phyloP scores from a whole-genome alignment of 805 yeast genomes.

The Cyberlindnera sargentensis region DNA sequence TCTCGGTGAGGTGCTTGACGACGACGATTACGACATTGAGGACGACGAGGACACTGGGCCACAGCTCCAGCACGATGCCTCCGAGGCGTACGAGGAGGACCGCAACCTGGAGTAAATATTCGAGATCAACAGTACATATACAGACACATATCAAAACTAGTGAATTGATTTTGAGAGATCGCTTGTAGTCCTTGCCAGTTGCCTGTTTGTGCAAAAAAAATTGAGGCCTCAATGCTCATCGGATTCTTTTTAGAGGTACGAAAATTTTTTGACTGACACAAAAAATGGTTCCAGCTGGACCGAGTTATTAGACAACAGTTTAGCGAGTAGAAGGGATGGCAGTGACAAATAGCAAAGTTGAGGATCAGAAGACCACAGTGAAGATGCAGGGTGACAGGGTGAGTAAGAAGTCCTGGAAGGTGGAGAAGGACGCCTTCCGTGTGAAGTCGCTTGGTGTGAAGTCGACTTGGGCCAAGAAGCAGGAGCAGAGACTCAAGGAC shows the following conservation, averaged over 20 bases:
- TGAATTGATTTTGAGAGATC: too few species aligned
- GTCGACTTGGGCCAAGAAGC: slow-evolving; percentile 58
- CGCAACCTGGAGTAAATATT: slow-evolving; percentile 9
- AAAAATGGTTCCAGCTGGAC: not conserved
- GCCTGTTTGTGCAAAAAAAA: too few species aligned
- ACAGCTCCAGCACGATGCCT: slow-evolving; percentile 4
- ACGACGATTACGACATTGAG: slow-evolving; percentile 21
- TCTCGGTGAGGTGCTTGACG: slow-evolving; percentile 19
- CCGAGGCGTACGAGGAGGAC: slow-evolving; percentile 10
- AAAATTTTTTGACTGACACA: slow-evolving; percentile 1
- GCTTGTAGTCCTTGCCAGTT: not conserved
- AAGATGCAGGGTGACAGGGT: slow-evolving; percentile 19
- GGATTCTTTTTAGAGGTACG: not conserved
- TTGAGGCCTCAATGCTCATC: not conserved
- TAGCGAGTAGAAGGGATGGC: not conserved
- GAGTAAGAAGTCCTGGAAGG: slow-evolving; percentile 57
- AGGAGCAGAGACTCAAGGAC: slow-evolving; percentile 58
- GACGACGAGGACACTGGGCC: slow-evolving; percentile 8
- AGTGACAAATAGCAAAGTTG: not conserved
- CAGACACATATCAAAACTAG: not conserved
- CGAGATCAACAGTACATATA: not conserved
- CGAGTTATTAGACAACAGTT: too few species aligned
- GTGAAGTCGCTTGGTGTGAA: slow-evolving; percentile 48
- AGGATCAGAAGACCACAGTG: not conserved
- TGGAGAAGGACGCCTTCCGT: slow-evolving; percentile 59